These are phyloP conservation scores for Myxozyma monticola DNA, from an alignment of 805 yeast genomes.

Conservation along the genomic window DNA sequence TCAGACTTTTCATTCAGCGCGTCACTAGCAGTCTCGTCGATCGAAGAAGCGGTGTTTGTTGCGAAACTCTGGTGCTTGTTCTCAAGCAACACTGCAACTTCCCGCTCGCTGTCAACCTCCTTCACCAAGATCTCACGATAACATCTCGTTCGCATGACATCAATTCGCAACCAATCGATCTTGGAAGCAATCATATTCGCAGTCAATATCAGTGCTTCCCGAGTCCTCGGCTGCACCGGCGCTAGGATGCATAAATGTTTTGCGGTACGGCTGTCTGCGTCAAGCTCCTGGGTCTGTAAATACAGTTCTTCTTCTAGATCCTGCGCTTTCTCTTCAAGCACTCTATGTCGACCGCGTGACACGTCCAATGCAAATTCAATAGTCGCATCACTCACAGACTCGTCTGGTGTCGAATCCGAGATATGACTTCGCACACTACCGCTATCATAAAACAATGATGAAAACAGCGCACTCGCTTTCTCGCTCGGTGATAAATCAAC, in stretches of 20 bases:
- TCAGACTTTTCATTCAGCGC: background rate
- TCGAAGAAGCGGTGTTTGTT: too few relatives aligned
- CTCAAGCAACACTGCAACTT: slow-evolving; percentile 3
- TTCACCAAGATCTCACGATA: slow-evolving; percentile 43
- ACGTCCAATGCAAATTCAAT: slow-evolving; percentile 15
- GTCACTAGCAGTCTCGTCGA: background rate
- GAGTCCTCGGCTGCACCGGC: slow-evolving; percentile 57
- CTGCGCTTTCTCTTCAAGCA: slow-evolving; percentile 38
- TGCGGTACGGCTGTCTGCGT: slow-evolving; percentile 41
- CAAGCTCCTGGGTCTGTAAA: slow-evolving; percentile 39
- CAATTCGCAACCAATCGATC: slow-evolving; percentile 59
- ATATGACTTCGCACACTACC: slow-evolving; percentile 8
- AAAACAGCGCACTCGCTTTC: slow-evolving; percentile 7
- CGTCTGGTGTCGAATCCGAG: slow-evolving; percentile 1
- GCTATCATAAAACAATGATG: slow-evolving; percentile 14
- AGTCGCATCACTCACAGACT: background rate
- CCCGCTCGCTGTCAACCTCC: slow-evolving; percentile 33
- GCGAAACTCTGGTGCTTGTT: background rate
- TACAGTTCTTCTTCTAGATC: slow-evolving; percentile 42
- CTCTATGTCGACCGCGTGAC: slow-evolving; percentile 34
- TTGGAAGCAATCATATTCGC: slow-evolving; percentile 52
- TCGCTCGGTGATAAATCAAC: background rate
- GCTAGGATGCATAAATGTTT: slow-evolving; percentile 49
- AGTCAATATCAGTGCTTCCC: slow-evolving; percentile 49
- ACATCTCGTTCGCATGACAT: slow-evolving; percentile 48